Base-by-base conservation (phyloP, 2,329 filamentous ascomycete genomes). In the Colletotrichum sp. region DNA sequence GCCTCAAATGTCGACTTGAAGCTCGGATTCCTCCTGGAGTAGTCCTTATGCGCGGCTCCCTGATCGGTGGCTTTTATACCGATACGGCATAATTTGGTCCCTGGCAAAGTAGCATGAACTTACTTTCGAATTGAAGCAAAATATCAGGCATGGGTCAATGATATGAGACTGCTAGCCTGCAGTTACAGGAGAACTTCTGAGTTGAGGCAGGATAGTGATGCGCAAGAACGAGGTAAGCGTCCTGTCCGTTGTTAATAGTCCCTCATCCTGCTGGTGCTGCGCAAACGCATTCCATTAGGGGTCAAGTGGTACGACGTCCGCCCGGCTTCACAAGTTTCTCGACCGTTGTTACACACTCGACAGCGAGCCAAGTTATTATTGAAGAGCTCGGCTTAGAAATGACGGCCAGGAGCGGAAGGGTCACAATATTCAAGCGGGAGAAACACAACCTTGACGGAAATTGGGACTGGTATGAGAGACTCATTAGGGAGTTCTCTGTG, bases 21-120 rank as follows among this genome's bases (percentile, higher is more conserved):
- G 43, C n/a, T 51, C 13, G n/a, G 6, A 51, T 51, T 13, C 12
- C 4, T 51, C 43, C 43, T n/a, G 43, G n/a, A 51, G 43, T 5
- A 13, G 6, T 0, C 11, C n/a, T 51, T 0, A 51, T 51, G 21
- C 43, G 12, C 6, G 43, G 4, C 6, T 21, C 43, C 11, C 0
- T 51, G 18, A 13, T 51, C 43, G n/a, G n/a, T 51, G 12, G 43
- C 21, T 51, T 3, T 51, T 13, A 2, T 24, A 13, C 43, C 7
- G n/a, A 6, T n/a, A 47, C 5, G 38, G 18, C 3, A 47, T 2
- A 21, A 12, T 1, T 47, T 2, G 38, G 38, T n/a, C 18, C 0
- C 6, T n/a, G 5, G n/a, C 18, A 4, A 47, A 47, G 18, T 8
- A 21, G 43, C 12, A 21, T 24, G 43, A n/a, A 47, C 12, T n/a